Base-by-base conservation (phyloP, 495 filamentous ascomycete species). In the Durotheca rogersii region DNA sequence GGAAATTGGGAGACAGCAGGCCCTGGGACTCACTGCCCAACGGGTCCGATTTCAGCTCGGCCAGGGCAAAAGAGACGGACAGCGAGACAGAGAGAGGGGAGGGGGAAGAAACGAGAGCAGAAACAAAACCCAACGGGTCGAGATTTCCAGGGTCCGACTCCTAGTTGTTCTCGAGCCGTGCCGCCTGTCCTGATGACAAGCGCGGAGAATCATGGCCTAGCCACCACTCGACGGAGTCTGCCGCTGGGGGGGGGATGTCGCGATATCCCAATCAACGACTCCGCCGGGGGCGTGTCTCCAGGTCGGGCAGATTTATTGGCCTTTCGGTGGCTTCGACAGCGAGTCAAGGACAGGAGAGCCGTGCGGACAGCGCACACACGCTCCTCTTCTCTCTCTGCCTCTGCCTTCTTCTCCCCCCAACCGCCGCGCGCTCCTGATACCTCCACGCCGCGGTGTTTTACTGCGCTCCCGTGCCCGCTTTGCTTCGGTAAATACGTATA, bases 221-320 rank as follows among this genome's bases (percentile, higher is more conserved):
- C 34, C 44, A 32, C 50, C 45, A 39, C 44, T 46, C 48, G 15
- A 34, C 37, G 39, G 46, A 41, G 56, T 45, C 45, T 50, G 41
- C 50, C 35, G 56, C 56, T 45, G 45, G 50, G 56, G 40, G 29
- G 45, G 50, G 56, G 40, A 29, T 18, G 47, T 11, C 32, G 23
- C 23, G 23, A 27, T 9, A 27, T 54, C 56, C 56, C 56, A 59
- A 59, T 59, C 50, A 59, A 34, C 34, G 45, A 25, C 43, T 17
- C 21, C 20, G 15, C 21, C 29, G 15, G 37, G n/a, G n/a, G n/a
- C n/a, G n/a, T n/a, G n/a, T n/a, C n/a, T 27, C 7, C 34, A 36
- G 39, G 30, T 41, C 25, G 16, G 45, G 27, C 36, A 20, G 19
- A 17, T 41, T 47, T 40, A 59, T 59, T 59, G 56, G 56, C 27